Percentiles rank a stretch among this genome's conserved stretches.
phyloP scores from a whole-genome alignment of 352 stramenopile genomes.

The Globisporangium paroecandrum region DNA sequence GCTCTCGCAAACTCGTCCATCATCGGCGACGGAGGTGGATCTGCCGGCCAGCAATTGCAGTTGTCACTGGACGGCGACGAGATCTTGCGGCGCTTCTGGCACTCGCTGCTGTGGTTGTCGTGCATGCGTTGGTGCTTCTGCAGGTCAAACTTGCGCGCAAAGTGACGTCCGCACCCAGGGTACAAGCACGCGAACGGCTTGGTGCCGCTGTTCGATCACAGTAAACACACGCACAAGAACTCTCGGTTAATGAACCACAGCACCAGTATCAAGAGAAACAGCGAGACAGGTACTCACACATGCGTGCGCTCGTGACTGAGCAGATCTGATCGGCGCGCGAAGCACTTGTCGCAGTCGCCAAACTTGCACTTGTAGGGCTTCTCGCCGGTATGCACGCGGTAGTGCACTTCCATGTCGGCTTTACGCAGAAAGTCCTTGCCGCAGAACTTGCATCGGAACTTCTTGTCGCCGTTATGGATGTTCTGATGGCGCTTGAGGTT shows the following conservation, averaged over 20 bases:
- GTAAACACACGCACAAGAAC: conserved; percentile 8
- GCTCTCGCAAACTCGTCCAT: neutral
- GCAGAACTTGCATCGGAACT: conserved; percentile 63
- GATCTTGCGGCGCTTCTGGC: conserved; percentile 35
- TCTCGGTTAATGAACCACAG: neutral
- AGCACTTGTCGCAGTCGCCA: conserved; percentile 49
- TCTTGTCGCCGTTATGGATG: conserved; percentile 54
- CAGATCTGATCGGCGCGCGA: conserved; percentile 69
- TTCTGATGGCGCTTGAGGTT: conserved; percentile 62
- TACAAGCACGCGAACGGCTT: conserved; percentile 61
- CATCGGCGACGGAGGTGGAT: neutral
- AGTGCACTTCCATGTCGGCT: conserved; percentile 73
- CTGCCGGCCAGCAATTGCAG: conserved; percentile 4
- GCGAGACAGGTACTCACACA: conserved; percentile 25
- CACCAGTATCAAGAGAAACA: neutral
- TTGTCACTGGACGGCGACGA: conserved; percentile 8
- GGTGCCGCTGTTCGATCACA: conserved; percentile 29
- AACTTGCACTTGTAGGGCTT: conserved; percentile 70
- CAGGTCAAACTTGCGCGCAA: conserved; percentile 62
- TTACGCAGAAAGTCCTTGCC: conserved; percentile 63
- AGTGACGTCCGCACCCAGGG: conserved; percentile 44
- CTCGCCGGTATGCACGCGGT: conserved; percentile 71
- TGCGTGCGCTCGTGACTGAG: conserved; percentile 76
- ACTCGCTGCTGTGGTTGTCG: conserved; percentile 25
- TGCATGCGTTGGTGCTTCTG: conserved; percentile 71